A percentile compares a stretch with the other conserved stretches of the same genome.
phyloP scores from a whole-genome alignment of 75 land plant species.

The Ceratopteris richardii region DNA sequence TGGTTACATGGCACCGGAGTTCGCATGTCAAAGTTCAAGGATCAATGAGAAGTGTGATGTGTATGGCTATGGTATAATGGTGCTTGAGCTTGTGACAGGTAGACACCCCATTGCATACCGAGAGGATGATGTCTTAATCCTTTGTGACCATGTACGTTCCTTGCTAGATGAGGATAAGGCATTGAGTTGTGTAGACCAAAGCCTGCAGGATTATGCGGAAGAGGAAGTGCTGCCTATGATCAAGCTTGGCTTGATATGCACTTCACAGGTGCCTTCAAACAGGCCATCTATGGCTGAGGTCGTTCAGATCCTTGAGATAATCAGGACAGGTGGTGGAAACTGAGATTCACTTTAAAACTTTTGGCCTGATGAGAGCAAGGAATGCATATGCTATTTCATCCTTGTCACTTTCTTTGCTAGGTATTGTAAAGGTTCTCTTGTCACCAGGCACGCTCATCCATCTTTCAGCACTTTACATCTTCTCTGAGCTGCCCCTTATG shows the following conservation, averaged over 20 bases:
- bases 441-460: too few relatives aligned
- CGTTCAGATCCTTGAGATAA: conserved; percentile 83
- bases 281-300: conserved; percentile 98
- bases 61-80: conserved; percentile 74
- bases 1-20: conserved; percentile 92
- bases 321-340: too few relatives aligned
- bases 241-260: conserved; percentile 88
- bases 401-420: too few relatives aligned
- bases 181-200: conserved; percentile 57
- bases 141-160: conserved; percentile 61
- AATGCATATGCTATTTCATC: too few relatives aligned
- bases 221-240: conserved; percentile 78
- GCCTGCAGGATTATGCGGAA: conserved; percentile 44
- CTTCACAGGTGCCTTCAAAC: conserved; percentile 93
- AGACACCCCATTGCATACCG: conserved; percentile 80
- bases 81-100: conserved; percentile 88
- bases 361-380: too few relatives aligned
- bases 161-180: conserved; percentile 64
- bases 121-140: conserved; percentile 76
- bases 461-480: too few relatives aligned
- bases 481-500: too few relatives aligned
- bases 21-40: conserved; percentile 73
- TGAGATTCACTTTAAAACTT: too few relatives aligned
- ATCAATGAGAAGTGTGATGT: conserved; percentile 93
- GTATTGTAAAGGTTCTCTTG: too few relatives aligned